Base-by-base conservation (phyloP, 768 basidiomycete genomes). In the Suillus lakei region DNA sequence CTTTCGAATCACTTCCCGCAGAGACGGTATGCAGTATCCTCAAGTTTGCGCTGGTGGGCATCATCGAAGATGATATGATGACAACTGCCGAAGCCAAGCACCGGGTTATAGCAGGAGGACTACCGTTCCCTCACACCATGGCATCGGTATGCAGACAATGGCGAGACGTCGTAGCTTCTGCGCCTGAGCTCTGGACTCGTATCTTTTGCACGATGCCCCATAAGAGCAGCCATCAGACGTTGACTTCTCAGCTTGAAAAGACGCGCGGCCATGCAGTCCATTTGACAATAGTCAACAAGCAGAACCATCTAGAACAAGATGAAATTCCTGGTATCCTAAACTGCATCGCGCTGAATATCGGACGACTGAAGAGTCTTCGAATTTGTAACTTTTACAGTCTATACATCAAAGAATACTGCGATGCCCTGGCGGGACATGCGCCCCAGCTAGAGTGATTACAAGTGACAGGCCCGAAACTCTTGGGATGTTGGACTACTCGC, bases 111-210 rank as follows among this genome's bases (percentile, higher is more conserved):
- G 51, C 51, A 30, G 30, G 28, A 10, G 51, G 51, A 10, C 30
- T 32, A 5, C 51, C 30, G 12, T 53, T 30, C 21, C 51, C 51
- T 21, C 51, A 53, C 18, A 21, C 51, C 10, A 53, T 53, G 51
- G 51, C 51, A 30, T 53, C 51, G 30, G 51, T 53, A 30, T 53
- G 51, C 50, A 51, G 16, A 28, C 28, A 50, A 50, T 28, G 48
- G 26, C 26, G 50, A 51, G 50, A 51, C 16, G 16, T 30, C 8
- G 1, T 51, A 28, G 28, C 50, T 18, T 51, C 50, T 30, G 50
- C 51, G 21, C 51, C 51, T 5, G 51, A 30, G 28, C 51, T 53
- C 28, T 53, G 30, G 51, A 53, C 30, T 30, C 51, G 51, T 21
- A 21, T 53, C 18, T 21, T 30, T 32, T 53, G 30, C 51, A 2